Evolutionary conservation across 129 eudicot species (phyloP).

Genomic region (Escallonia herrerae): DNA sequence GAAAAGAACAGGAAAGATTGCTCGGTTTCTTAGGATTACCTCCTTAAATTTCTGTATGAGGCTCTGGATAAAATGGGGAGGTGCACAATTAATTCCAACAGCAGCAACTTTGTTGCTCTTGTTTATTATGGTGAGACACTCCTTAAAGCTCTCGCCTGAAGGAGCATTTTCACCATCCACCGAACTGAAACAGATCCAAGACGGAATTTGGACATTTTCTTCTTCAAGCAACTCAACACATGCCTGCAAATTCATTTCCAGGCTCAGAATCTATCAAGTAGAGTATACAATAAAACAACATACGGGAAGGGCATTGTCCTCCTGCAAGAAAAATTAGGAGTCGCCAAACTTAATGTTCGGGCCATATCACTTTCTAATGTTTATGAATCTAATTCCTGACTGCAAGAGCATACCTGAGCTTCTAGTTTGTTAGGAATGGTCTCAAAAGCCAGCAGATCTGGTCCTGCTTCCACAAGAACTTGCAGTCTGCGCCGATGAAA

Average conservation of each 20-base stretch:
- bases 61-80: constrained; percentile 64
- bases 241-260: constrained; percentile 36
- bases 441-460: constrained; percentile 88
- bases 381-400: not conserved
- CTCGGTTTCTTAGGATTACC: constrained; percentile 31
- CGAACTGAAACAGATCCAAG: constrained; percentile 83
- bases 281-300: too few relatives aligned
- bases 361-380: too few relatives aligned
- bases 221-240: constrained; percentile 71
- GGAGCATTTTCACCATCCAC: constrained; percentile 77
- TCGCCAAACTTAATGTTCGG: not conserved
- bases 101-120: constrained; percentile 47
- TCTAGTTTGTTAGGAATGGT: constrained; percentile 93
- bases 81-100: constrained; percentile 87
- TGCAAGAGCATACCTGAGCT: constrained; percentile 53
- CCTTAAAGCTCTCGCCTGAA: constrained; percentile 76
- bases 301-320: too few relatives aligned
- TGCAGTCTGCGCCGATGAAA: constrained; percentile 82
- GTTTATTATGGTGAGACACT: constrained; percentile 50
- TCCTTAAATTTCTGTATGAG: constrained; percentile 56
- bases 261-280: not conserved
- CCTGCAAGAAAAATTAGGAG: too few relatives aligned
- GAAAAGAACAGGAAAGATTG: too few relatives aligned
- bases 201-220: constrained; percentile 56
- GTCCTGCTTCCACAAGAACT: constrained; percentile 76